A percentile compares a stretch with the other conserved stretches of the same genome.
These are phyloP conservation scores for Trametes punicea DNA, from an alignment of 768 basidiomycete species.

Conservation along the genomic window DNA sequence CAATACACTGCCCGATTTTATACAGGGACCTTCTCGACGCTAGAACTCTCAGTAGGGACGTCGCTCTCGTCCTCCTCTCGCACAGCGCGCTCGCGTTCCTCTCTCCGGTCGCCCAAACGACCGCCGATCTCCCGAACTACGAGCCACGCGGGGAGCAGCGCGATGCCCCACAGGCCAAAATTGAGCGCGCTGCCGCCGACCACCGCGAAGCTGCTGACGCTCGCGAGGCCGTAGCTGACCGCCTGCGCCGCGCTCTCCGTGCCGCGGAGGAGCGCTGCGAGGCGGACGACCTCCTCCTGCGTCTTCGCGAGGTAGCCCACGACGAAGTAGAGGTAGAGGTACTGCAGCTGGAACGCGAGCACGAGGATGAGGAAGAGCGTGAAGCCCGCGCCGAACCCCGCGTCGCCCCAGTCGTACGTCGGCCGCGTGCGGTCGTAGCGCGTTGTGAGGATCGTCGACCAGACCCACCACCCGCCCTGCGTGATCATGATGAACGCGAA, in stretches of 20 bases:
- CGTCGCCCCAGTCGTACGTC: constrained; percentile 12
- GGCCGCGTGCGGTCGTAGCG: constrained; percentile 9
- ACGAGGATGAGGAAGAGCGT: constrained; percentile 14
- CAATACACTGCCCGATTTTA: not conserved
- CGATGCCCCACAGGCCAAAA: constrained; percentile 10
- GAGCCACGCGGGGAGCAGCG: constrained; percentile 9
- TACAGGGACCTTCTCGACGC: constrained; percentile 3
- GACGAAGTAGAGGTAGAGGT: constrained; percentile 16
- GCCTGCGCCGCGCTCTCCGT: constrained; percentile 13
- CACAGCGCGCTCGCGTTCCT: constrained; percentile 4
- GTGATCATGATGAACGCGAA: constrained; percentile 9
- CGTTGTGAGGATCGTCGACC: constrained; percentile 13
- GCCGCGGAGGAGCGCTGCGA: constrained; percentile 11
- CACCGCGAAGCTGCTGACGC: constrained; percentile 3
- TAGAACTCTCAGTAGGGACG: not conserved
- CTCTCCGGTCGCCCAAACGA: not conserved
- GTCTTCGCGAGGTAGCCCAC: constrained; percentile 12
- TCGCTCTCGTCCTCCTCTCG: not conserved
- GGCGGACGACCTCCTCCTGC: constrained; percentile 11
- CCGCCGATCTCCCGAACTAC: constrained; percentile 6
- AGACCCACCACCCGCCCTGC: constrained; percentile 11
- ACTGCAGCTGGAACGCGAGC: constrained; percentile 14
- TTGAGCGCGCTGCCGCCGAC: constrained; percentile 11
- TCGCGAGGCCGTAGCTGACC: constrained; percentile 11
- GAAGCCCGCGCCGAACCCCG: constrained; percentile 6